Conservation (phyloP, 1,284 basidiomycete genomes). For the Pseudozyma pruni region DNA sequence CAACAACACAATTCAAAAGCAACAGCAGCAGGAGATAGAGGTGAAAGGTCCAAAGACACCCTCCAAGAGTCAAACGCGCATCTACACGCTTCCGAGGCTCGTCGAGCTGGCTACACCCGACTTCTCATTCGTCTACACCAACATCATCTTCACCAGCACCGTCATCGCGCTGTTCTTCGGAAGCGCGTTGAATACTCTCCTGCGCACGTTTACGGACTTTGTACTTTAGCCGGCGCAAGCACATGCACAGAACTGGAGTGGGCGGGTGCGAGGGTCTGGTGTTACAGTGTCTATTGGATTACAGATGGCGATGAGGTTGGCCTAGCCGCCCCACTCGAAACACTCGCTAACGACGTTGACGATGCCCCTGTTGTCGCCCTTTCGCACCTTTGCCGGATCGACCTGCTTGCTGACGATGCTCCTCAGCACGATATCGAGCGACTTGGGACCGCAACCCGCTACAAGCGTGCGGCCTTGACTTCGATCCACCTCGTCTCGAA, state of each 20-base stretch:
- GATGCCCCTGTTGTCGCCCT: slow-evolving; percentile 75
- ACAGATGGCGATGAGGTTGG: not conserved
- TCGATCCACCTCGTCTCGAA: slow-evolving; percentile 76
- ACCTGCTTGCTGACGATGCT: slow-evolving; percentile 77
- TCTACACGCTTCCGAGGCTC: slow-evolving; percentile 84
- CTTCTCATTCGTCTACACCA: slow-evolving; percentile 99
- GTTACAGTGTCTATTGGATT: no score
- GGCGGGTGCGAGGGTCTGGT: no score
- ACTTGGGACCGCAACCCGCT: slow-evolving; percentile 81
- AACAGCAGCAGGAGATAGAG: not conserved
- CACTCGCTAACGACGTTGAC: slow-evolving; percentile 61
- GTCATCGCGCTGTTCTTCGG: slow-evolving; percentile 86
- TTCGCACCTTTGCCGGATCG: slow-evolving; percentile 72
- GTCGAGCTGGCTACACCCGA: slow-evolving; percentile 94
- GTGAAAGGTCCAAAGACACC: not conserved
- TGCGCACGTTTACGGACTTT: slow-evolving; percentile 76
- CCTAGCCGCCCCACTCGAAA: slow-evolving; percentile 55
- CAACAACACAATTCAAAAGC: not conserved
- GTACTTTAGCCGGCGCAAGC: slow-evolving; percentile 17
- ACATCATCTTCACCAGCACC: slow-evolving; percentile 73
- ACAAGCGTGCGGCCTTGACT: slow-evolving; percentile 76
- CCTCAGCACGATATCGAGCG: slow-evolving; percentile 78
- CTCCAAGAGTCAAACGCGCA: slow-evolving; percentile 44
- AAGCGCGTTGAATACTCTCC: slow-evolving; percentile 85
- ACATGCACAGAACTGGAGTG: no score